A percentile compares a stretch with the other conserved stretches of the same genome.
These are phyloP conservation scores for Phragmites australis DNA, from an alignment of 176 grass and related monocot genomes.

Conservation along the genomic window DNA sequence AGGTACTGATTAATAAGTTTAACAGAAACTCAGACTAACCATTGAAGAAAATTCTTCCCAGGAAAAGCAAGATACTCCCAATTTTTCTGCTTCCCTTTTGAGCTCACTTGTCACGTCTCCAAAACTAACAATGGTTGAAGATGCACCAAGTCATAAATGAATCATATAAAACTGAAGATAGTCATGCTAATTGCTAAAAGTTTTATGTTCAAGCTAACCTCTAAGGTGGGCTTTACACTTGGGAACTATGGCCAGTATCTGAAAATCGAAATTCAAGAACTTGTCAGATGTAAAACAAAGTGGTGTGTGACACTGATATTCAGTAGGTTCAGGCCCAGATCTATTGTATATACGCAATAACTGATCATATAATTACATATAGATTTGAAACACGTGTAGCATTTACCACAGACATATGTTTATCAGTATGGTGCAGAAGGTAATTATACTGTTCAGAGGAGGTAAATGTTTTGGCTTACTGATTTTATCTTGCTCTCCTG, in stretches of 20 bases:
- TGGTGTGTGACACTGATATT: not conserved
- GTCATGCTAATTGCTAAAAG: not conserved
- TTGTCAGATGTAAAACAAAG: slow-evolving; percentile 9
- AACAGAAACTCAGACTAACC: slow-evolving; percentile 39
- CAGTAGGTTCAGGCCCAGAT: not conserved
- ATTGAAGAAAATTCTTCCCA: slow-evolving; percentile 77
- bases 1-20: not conserved
- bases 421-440: not conserved
- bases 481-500: slow-evolving; percentile 89
- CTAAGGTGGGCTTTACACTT: slow-evolving; percentile 46
- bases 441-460: slow-evolving; percentile 3
- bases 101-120: slow-evolving; percentile 57
- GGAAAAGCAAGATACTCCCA: slow-evolving; percentile 77
- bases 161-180: not conserved
- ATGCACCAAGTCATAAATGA: slow-evolving; percentile 13
- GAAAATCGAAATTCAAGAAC: slow-evolving; percentile 8
- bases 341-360: not conserved
- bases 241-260: slow-evolving; percentile 25
- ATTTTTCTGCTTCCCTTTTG: slow-evolving; percentile 64
- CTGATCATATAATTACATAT: not conserved
- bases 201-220: slow-evolving; percentile 52
- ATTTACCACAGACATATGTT: not conserved
- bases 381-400: not conserved
- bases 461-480: slow-evolving; percentile 52
- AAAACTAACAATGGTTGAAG: slow-evolving; percentile 84